Evolutionary conservation across 1,139 yeast species (phyloP).

Genomic region (Suzukiozyma palmioleophila): DNA sequence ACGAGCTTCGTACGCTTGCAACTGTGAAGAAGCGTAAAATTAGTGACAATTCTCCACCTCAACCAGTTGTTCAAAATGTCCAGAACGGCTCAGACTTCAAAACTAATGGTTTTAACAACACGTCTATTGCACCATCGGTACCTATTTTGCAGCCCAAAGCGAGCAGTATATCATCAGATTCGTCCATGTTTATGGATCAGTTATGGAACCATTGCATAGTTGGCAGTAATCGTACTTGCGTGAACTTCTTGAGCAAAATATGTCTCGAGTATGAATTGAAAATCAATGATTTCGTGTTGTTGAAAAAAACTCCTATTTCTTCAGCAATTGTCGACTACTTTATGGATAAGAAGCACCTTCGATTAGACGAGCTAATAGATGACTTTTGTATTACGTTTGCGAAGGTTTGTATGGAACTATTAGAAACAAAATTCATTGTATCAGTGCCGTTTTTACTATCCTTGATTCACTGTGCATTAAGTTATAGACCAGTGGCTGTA

Average conservation of each 20-base stretch:
- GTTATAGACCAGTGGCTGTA: slow-evolving; percentile 57
- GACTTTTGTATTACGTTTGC: slow-evolving; percentile 39
- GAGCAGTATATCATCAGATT: slow-evolving; percentile 29
- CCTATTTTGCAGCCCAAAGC: slow-evolving; percentile 13
- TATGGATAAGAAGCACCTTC: slow-evolving; percentile 33
- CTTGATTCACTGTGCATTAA: slow-evolving; percentile 47
- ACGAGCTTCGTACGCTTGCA: slow-evolving; percentile 30
- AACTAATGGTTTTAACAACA: too few relatives aligned
- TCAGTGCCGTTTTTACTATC: slow-evolving; percentile 54
- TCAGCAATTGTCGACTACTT: slow-evolving; percentile 31
- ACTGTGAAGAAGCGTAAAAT: slow-evolving; percentile 13
- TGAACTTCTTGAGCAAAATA: slow-evolving; percentile 47
- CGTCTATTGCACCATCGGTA: not conserved
- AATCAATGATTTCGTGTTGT: slow-evolving; percentile 28
- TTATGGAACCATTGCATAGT: slow-evolving; percentile 40
- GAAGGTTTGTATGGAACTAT: slow-evolving; percentile 24
- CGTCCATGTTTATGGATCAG: slow-evolving; percentile 32
- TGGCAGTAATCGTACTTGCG: slow-evolving; percentile 46
- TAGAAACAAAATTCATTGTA: slow-evolving; percentile 21
- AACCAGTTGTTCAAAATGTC: not conserved
- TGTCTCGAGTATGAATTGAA: slow-evolving; percentile 32
- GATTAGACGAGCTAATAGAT: slow-evolving; percentile 42
- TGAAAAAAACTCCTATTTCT: slow-evolving; percentile 27
- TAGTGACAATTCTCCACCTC: slow-evolving; percentile 1
- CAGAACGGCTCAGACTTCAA: not conserved